A percentile compares a stretch with the other conserved stretches of the same genome.
Conservation (phyloP, 495 filamentous ascomycete species). For the Penicillium lividum region DNA sequence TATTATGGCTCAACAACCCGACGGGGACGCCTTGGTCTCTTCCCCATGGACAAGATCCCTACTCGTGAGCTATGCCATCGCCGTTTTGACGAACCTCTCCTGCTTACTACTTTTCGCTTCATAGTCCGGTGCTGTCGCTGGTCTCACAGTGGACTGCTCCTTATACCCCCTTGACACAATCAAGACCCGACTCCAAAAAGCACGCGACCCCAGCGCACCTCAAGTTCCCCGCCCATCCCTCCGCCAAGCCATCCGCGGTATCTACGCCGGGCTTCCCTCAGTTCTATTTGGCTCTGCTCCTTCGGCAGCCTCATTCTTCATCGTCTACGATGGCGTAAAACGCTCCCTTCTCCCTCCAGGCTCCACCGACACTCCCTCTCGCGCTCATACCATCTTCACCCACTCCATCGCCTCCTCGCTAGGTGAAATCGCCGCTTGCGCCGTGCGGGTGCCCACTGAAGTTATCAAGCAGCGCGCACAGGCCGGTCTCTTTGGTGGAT, state of each 20-base stretch:
- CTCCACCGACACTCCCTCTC: slow-evolving; percentile 29
- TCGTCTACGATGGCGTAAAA: slow-evolving; percentile 89
- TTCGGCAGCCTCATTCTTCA: slow-evolving; percentile 96
- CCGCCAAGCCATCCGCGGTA: slow-evolving; percentile 64
- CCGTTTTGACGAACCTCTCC: neutral
- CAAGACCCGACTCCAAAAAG: slow-evolving; percentile 91
- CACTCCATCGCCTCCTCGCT: slow-evolving; percentile 86
- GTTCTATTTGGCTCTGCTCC: slow-evolving; percentile 79
- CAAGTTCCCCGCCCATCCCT: slow-evolving; percentile 42
- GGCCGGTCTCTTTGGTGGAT: slow-evolving; percentile 65
- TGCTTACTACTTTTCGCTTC: neutral
- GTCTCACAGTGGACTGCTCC: slow-evolving; percentile 85
- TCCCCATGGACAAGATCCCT: neutral
- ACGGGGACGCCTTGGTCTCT: neutral
- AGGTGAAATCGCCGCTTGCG: slow-evolving; percentile 91
- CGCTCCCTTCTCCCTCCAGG: slow-evolving; percentile 44
- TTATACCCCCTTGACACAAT: slow-evolving; percentile 91
- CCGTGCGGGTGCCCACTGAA: slow-evolving; percentile 91
- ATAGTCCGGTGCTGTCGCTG: slow-evolving; percentile 73
- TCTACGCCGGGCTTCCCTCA: slow-evolving; percentile 66
- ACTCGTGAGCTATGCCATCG: neutral
- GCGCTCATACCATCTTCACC: slow-evolving; percentile 41
- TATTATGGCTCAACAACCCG: neutral
- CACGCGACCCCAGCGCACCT: slow-evolving; percentile 67
- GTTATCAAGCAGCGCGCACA: slow-evolving; percentile 97